Evolutionary conservation across 2,329 filamentous ascomycete genomes (phyloP).

Genomic region (Fusarium sp.): DNA sequence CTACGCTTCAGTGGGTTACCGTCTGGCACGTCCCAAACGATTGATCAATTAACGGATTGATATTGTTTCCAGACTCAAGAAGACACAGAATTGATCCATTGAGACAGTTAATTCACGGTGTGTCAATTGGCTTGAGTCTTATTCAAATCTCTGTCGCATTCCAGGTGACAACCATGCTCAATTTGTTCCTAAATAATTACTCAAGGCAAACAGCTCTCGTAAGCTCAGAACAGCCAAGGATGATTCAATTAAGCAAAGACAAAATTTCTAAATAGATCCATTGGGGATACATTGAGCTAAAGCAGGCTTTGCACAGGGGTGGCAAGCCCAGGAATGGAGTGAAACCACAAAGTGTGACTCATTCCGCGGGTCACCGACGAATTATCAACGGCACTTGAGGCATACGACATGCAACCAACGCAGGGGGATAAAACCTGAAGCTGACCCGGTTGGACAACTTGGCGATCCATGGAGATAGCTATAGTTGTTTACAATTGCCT

Average conservation of each 20-base stretch:
- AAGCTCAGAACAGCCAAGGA: slow-evolving; percentile 34
- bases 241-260: slow-evolving; percentile 30
- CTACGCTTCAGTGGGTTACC: slow-evolving; percentile 35
- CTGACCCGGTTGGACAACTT: slow-evolving; percentile 27
- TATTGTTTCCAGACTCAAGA: slow-evolving; percentile 18
- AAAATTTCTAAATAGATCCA: slow-evolving; percentile 31
- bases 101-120: slow-evolving; percentile 5
- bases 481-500: slow-evolving; percentile 14
- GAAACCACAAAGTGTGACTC: slow-evolving; percentile 47
- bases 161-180: neutral
- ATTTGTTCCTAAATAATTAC: neutral
- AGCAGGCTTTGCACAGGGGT: slow-evolving; percentile 40
- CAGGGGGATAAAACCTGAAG: slow-evolving; percentile 21
- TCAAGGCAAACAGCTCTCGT: slow-evolving; percentile 1
- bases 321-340: slow-evolving; percentile 42
- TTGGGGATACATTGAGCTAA: slow-evolving; percentile 31
- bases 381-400: slow-evolving; percentile 35
- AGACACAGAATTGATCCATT: slow-evolving; percentile 23
- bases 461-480: slow-evolving; percentile 19
- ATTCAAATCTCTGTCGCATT: slow-evolving; percentile 1
- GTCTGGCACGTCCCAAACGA: slow-evolving; percentile 23
- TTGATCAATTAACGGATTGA: slow-evolving; percentile 21
- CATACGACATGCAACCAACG: slow-evolving; percentile 33
- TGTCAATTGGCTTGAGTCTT: neutral
- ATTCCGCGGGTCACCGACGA: slow-evolving; percentile 40